These are phyloP conservation scores for Paramecium primaurelia DNA, from an alignment of 73 alveolate genomes.

Conservation along the genomic window DNA sequence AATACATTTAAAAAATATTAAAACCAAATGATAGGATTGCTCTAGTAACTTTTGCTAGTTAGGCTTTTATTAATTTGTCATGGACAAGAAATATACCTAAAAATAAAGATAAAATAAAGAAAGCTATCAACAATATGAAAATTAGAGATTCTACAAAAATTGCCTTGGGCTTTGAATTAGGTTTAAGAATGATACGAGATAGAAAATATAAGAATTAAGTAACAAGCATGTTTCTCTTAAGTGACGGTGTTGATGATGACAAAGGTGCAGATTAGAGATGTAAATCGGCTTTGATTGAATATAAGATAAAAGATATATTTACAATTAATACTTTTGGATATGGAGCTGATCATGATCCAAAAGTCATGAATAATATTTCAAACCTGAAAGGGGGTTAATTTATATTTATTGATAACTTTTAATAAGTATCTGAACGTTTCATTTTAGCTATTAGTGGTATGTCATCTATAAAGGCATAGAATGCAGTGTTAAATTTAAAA, in stretches of 20 bases:
- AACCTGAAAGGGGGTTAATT: conserved; percentile 2
- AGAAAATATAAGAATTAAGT: conserved; percentile 44
- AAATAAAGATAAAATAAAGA: neutral
- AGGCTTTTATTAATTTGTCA: neutral
- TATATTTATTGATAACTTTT: conserved; percentile 42
- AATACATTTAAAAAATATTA: neutral
- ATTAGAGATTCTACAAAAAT: conserved; percentile 44
- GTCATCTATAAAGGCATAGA: conserved; percentile 51
- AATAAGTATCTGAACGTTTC: conserved; percentile 41
- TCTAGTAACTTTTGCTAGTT: neutral
- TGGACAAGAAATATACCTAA: neutral
- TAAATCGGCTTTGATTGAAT: neutral
- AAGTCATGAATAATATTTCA: neutral
- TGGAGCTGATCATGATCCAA: conserved; percentile 58
- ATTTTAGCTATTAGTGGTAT: conserved; percentile 58
- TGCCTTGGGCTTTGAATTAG: neutral
- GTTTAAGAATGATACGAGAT: neutral
- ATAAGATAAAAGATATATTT: neutral
- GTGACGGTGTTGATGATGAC: conserved; percentile 54
- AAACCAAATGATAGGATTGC: neutral
- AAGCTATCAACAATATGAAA: neutral
- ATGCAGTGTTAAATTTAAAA: conserved; percentile 9
- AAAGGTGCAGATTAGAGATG: neutral
- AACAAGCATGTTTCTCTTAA: conserved; percentile 21
- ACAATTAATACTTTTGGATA: conserved; percentile 47